Percentiles rank a stretch among this genome's conserved stretches.
Conservation (phyloP, 805 yeast species). For the Kockiozyma suomiensis region DNA sequence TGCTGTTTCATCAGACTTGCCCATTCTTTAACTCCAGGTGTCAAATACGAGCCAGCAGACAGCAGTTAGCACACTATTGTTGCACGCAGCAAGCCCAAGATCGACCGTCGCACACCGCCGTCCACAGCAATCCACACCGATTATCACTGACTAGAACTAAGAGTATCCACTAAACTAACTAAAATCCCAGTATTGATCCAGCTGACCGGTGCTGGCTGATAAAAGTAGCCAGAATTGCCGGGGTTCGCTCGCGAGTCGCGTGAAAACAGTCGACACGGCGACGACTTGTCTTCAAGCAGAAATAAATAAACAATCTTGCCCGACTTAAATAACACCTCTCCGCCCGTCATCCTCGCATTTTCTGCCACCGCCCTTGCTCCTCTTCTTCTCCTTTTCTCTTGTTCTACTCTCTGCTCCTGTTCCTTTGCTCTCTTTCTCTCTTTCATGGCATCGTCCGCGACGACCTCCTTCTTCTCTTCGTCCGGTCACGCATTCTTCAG, state of each 20-base stretch:
- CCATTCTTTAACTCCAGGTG: too few species aligned
- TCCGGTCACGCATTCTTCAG: background rate
- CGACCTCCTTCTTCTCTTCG: background rate
- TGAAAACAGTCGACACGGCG: background rate
- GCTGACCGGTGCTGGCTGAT: background rate
- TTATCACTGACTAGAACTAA: background rate
- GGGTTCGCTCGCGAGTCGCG: background rate
- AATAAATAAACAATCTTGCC: background rate
- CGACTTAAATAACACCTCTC: background rate
- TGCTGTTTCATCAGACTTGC: too few species aligned
- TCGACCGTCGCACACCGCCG: background rate
- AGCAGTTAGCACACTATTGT: too few species aligned
- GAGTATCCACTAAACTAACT: too few species aligned
- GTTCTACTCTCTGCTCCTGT: background rate
- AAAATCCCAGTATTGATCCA: too few species aligned
- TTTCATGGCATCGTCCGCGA: background rate
- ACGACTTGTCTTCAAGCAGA: background rate
- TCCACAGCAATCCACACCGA: too few species aligned
- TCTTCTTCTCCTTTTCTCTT: background rate
- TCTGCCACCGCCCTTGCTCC: background rate
- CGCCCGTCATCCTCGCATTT: too few species aligned
- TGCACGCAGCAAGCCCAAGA: too few species aligned
- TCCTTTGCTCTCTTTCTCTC: constrained; percentile 1
- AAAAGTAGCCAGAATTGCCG: background rate
- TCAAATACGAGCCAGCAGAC: too few species aligned